phyloP scores from a whole-genome alignment of 1,139 yeast species.

The Candida tropicalis region DNA sequence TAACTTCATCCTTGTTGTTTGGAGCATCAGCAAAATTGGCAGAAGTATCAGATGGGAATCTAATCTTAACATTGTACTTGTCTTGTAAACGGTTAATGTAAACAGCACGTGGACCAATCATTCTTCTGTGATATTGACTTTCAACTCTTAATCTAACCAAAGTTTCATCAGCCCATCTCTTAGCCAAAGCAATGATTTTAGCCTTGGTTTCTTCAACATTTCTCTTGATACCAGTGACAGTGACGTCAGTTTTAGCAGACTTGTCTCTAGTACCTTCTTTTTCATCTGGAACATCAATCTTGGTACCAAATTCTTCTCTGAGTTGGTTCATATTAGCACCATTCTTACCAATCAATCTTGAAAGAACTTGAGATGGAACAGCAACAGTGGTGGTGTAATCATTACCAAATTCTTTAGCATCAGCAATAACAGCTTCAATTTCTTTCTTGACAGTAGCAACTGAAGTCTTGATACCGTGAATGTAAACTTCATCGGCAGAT shows the following conservation, averaged over 20 bases:
- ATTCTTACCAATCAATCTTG: conserved; percentile 87
- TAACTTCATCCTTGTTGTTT: conserved; percentile 61
- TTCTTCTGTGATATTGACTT: conserved; percentile 72
- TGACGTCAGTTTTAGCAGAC: conserved; percentile 56
- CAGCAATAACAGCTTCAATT: conserved; percentile 58
- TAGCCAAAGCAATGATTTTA: conserved; percentile 59
- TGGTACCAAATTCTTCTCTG: conserved; percentile 78
- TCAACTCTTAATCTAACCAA: conserved; percentile 70
- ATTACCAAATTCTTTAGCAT: conserved; percentile 65
- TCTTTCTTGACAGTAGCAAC: conserved; percentile 57
- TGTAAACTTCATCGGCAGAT: conserved; percentile 54
- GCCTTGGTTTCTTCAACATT: conserved; percentile 77
- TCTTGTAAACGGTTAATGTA: conserved; percentile 87
- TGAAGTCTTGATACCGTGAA: conserved; percentile 64
- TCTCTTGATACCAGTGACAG: conserved; percentile 74
- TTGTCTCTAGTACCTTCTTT: conserved; percentile 29
- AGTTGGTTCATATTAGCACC: conserved; percentile 74
- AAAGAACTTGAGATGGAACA: conserved; percentile 68
- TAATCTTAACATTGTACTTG: conserved; percentile 80
- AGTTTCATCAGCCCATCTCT: conserved; percentile 83
- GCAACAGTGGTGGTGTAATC: conserved; percentile 55
- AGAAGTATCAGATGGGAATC: conserved; percentile 59
- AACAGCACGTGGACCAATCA: conserved; percentile 84
- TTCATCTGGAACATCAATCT: conserved; percentile 60
- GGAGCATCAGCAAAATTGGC: conserved; percentile 39